Percentiles rank a stretch among this genome's conserved stretches.
Conservation (phyloP, 805 yeast genomes). For the Saturnispora sanitii region DNA sequence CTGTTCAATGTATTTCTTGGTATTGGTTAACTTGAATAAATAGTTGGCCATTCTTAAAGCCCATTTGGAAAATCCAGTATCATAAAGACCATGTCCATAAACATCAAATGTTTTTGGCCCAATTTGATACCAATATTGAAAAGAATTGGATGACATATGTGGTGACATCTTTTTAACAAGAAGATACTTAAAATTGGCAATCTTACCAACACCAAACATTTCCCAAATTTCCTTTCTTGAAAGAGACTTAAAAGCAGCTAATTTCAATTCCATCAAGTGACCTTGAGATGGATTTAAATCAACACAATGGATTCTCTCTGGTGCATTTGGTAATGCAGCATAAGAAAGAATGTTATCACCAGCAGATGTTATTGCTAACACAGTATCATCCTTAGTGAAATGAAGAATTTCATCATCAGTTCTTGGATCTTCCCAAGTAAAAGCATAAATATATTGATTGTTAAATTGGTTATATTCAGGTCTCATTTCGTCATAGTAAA, state of each 20-base stretch:
- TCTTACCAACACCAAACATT: slow-evolving; percentile 67
- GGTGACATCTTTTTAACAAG: slow-evolving; percentile 51
- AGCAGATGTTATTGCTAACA: slow-evolving; percentile 77
- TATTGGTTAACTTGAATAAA: slow-evolving; percentile 49
- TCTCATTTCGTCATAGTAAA: slow-evolving; percentile 64
- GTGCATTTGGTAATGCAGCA: slow-evolving; percentile 63
- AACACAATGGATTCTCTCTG: slow-evolving; percentile 72
- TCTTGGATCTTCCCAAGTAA: slow-evolving; percentile 86
- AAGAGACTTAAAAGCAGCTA: slow-evolving; percentile 56
- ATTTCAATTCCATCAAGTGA: slow-evolving; percentile 67
- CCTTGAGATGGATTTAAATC: slow-evolving; percentile 79
- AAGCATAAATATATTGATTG: slow-evolving; percentile 75
- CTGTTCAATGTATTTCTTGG: slow-evolving; percentile 39
- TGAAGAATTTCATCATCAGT: slow-evolving; percentile 65
- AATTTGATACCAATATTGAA: slow-evolving; percentile 68
- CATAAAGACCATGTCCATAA: slow-evolving; percentile 56
- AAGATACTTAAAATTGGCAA: slow-evolving; percentile 41
- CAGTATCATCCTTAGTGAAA: slow-evolving; percentile 54
- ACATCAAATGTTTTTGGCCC: slow-evolving; percentile 49
- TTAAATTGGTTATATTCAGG: slow-evolving; percentile 62
- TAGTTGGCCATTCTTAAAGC: slow-evolving; percentile 60
- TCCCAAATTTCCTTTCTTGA: slow-evolving; percentile 56
- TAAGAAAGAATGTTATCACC: slow-evolving; percentile 75
- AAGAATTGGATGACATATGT: slow-evolving; percentile 67
- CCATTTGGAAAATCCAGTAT: slow-evolving; percentile 84